These are phyloP conservation scores for Venturia nashicola DNA, from an alignment of 2,329 filamentous ascomycete species.

Conservation along the genomic window DNA sequence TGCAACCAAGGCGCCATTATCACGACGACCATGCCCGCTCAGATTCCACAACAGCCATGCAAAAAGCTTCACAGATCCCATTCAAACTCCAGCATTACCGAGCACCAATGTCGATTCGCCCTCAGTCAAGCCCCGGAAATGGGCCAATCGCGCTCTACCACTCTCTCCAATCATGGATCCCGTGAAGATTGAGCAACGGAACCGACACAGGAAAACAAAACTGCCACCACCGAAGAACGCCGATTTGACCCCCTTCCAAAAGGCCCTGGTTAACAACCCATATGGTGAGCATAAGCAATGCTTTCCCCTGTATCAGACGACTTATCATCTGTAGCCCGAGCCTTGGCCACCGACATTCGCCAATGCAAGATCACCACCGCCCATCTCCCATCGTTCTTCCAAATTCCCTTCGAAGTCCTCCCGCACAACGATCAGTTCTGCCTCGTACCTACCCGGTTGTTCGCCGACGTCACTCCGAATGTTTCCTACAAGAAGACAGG, in stretches of 20 bases:
- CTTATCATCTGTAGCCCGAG: constrained; percentile 2
- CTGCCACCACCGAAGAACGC: not conserved
- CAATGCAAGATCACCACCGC: not conserved
- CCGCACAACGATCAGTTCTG: not conserved
- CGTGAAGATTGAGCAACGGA: constrained; percentile 3
- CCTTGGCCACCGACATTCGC: constrained; percentile 4
- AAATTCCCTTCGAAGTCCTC: not conserved
- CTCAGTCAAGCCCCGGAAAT: not conserved
- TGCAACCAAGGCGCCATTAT: not conserved
- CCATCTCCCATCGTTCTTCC: constrained; percentile 9
- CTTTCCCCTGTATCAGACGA: too few relatives aligned
- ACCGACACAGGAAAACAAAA: not conserved
- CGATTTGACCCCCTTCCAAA: constrained; percentile 8
- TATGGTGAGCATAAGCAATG: constrained; percentile 1
- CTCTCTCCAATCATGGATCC: constrained; percentile 11
- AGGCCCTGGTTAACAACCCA: constrained; percentile 3
- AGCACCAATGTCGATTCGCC: not conserved
- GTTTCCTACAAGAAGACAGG: not conserved
- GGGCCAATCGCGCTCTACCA: constrained; percentile 5
- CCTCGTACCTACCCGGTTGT: not conserved
- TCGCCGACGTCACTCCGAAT: not conserved
- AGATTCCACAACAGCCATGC: not conserved
- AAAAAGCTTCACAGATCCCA: not conserved
- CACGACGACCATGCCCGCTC: not conserved
- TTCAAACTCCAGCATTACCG: not conserved